These are phyloP conservation scores for Aspergillus hiratsukae DNA, from an alignment of 2,329 filamentous ascomycete genomes.

Conservation along the genomic window DNA sequence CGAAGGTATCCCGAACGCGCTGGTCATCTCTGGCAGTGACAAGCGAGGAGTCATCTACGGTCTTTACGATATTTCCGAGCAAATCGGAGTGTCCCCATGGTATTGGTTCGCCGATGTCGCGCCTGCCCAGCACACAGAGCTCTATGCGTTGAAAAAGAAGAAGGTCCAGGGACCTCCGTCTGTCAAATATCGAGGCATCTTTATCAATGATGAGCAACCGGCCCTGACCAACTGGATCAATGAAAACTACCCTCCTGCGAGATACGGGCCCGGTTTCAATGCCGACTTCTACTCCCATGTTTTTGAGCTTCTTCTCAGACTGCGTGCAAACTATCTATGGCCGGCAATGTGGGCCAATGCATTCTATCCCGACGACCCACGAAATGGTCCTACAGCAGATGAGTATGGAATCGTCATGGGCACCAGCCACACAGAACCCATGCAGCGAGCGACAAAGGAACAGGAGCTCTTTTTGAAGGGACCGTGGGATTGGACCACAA, in stretches of 20 bases:
- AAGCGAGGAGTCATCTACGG: slow-evolving; percentile 65
- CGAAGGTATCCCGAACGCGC: slow-evolving; percentile 52
- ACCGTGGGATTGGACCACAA: slow-evolving; percentile 65
- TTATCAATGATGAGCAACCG: slow-evolving; percentile 67
- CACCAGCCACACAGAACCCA: slow-evolving; percentile 68
- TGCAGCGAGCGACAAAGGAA: slow-evolving; percentile 55
- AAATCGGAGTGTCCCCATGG: slow-evolving; percentile 69
- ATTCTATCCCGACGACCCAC: slow-evolving; percentile 66
- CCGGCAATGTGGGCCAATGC: slow-evolving; percentile 67
- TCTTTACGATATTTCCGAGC: slow-evolving; percentile 66
- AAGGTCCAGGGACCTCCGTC: slow-evolving; percentile 58
- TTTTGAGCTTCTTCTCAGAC: slow-evolving; percentile 66
- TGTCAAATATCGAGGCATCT: slow-evolving; percentile 65
- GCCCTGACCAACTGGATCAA: slow-evolving; percentile 63
- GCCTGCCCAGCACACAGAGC: slow-evolving; percentile 46
- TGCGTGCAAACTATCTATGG: slow-evolving; percentile 72
- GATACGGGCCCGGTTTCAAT: slow-evolving; percentile 45
- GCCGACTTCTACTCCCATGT: slow-evolving; percentile 64
- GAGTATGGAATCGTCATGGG: slow-evolving; percentile 71
- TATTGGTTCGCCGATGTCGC: slow-evolving; percentile 65
- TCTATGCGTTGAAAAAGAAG: slow-evolving; percentile 52
- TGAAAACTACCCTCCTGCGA: slow-evolving; percentile 46
- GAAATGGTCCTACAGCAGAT: slow-evolving; percentile 65
- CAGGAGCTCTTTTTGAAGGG: slow-evolving; percentile 42
- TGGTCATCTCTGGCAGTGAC: slow-evolving; percentile 66